These are phyloP conservation scores for Calonectria crousiana DNA, from an alignment of 2,329 filamentous ascomycete species.

Conservation along the genomic window DNA sequence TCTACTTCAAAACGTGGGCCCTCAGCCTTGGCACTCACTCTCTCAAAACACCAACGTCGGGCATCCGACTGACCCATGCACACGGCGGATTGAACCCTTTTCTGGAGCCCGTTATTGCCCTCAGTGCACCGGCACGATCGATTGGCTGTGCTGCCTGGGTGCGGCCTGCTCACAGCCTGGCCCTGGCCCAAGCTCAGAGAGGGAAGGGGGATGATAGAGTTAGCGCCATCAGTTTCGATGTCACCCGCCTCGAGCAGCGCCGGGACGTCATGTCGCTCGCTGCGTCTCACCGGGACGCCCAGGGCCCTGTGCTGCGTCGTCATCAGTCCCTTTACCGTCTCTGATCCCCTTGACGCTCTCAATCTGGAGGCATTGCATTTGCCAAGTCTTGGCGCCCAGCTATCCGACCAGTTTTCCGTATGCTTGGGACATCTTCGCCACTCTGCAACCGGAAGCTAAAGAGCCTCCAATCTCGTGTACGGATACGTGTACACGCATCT, in stretches of 20 bases:
- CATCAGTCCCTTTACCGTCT: slow-evolving; percentile 67
- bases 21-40: not conserved
- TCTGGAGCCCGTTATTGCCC: slow-evolving; percentile 59
- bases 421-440: slow-evolving; percentile 28
- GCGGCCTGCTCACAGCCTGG: slow-evolving; percentile 46
- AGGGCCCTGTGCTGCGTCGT: slow-evolving; percentile 59
- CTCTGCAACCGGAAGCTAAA: not conserved
- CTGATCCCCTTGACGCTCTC: slow-evolving; percentile 48
- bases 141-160: slow-evolving; percentile 60
- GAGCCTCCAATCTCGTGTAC: not conserved
- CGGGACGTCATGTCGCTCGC: slow-evolving; percentile 30
- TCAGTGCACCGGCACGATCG: slow-evolving; percentile 61
- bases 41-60: slow-evolving; percentile 51
- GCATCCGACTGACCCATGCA: slow-evolving; percentile 43
- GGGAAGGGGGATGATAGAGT: slow-evolving; percentile 52
- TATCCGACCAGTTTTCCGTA: slow-evolving; percentile 36
- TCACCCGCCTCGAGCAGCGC: slow-evolving; percentile 53
- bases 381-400: slow-evolving; percentile 42
- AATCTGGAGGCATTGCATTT: slow-evolving; percentile 44
- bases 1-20: not conserved
- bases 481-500: not conserved
- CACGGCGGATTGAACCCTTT: slow-evolving; percentile 54
- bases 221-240: slow-evolving; percentile 56
- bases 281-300: slow-evolving; percentile 29
- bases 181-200: not conserved